Evolutionary conservation across 83 land plant species (phyloP), one percentile per base, ranked within the genome.

Genomic region (Isoetes engelmannii): DNA sequence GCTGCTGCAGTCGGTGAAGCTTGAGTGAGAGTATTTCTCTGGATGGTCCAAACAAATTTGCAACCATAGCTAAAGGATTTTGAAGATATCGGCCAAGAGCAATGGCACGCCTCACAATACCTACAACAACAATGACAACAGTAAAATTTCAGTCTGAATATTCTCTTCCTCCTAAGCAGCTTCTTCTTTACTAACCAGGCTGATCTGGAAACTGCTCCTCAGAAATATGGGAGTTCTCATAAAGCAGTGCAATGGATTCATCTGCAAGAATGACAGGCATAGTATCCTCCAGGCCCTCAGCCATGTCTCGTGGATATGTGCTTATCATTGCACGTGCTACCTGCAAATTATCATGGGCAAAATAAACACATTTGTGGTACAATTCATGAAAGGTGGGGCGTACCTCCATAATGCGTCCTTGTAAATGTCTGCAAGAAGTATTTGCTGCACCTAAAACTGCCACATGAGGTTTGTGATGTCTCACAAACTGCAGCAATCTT

Each of bases 41-140:
- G 19, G 76, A 81, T 28, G 92, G 90, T 15, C 98, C 96, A 84
- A 92, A 93, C 45, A 93, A 76, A 54, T 96, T 79, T 51, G 98
- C 84, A 74, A 93, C 80, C 89, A 90, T 84, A 6, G 98, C 96
- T 67, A 93, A 67, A 49, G 98, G 98, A 69, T 90, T 93, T 77
- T 93, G 98, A 51, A 87, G 87, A 69, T 84, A 87, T 9, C 98
- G 86, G 13, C 96, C 98, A 75, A 93, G 84, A 57, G 92, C 96
- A 45, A 86, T 90, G 64, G 98, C 96, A 41, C 98, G 96, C 69
- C 85, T 86, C 4, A 93, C 89, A 68, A 86, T 90, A 61, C 90
- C 98, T 93, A 76, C 28, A 61, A 78, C 58, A 13, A 43, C n/a
- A 74, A 48, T 7, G 45, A 63, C 47, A 9, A 63, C 66, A 63